phyloP scores from a whole-genome alignment of 2,329 filamentous ascomycete genomes.

The Diplodia seriata region DNA sequence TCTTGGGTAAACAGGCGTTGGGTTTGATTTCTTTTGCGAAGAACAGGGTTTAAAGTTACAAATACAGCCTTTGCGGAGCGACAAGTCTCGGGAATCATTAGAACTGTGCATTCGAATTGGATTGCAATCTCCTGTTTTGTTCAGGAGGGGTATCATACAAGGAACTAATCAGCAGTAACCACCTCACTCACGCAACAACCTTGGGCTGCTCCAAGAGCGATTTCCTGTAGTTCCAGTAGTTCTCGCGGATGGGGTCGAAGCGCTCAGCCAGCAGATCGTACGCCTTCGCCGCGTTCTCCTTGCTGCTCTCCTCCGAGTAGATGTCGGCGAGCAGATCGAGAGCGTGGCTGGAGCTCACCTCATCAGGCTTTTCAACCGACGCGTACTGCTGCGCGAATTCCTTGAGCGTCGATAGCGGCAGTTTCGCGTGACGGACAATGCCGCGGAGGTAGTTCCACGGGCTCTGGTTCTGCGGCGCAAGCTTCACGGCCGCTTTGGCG shows the following conservation, averaged over 20 bases:
- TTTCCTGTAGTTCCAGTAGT: conserved; percentile 88
- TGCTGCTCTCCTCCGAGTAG: conserved; percentile 62
- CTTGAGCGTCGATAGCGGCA: conserved; percentile 58
- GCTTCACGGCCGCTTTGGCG: conserved; percentile 72
- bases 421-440: conserved; percentile 70
- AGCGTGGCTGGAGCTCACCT: conserved; percentile 66
- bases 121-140: not conserved
- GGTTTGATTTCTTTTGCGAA: not conserved
- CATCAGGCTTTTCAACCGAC: conserved; percentile 54
- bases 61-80: conserved; percentile 2
- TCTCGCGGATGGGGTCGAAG: conserved; percentile 89
- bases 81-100: not conserved
- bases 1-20: not conserved
- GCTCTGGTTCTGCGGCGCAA: conserved; percentile 91
- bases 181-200: conserved; percentile 12
- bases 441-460: conserved; percentile 92
- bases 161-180: not conserved
- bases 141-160: conserved; percentile 29
- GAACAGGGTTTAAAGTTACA: not conserved
- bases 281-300: conserved; percentile 70
- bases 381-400: conserved; percentile 63
- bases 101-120: not conserved
- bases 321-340: conserved; percentile 77
- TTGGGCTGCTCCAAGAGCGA: conserved; percentile 48
- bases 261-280: conserved; percentile 77